Percentiles rank a stretch among this genome's conserved stretches.
phyloP scores from a whole-genome alignment of 306 rosid genomes.

The Macrotyloma uniflorum region DNA sequence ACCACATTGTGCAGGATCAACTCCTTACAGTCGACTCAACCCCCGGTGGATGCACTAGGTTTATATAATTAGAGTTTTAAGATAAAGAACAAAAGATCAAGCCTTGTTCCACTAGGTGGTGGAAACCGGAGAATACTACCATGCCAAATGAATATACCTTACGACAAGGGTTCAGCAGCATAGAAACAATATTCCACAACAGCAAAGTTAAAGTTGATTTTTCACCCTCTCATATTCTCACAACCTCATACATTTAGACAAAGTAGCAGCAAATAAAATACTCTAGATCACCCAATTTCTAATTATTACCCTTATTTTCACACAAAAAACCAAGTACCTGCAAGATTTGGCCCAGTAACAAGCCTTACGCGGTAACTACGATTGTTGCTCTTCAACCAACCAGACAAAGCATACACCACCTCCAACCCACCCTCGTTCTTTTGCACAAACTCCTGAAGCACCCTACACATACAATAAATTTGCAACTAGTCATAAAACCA shows the following conservation, averaged over 20 bases:
- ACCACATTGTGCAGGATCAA: background rate
- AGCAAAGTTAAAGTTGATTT: constrained; percentile 9
- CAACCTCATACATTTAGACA: background rate
- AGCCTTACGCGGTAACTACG: constrained; percentile 80
- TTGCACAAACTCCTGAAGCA: constrained; percentile 84
- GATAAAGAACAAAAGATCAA: background rate
- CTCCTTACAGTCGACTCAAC: background rate
- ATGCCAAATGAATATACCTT: background rate
- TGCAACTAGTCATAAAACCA: constrained; percentile 30
- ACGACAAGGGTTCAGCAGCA: background rate
- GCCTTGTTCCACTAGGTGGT: background rate
- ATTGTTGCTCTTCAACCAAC: constrained; percentile 75
- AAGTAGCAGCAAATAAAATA: background rate
- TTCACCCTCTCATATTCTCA: background rate
- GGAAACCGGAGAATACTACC: background rate
- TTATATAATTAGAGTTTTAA: background rate
- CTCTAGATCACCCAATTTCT: background rate
- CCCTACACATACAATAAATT: constrained; percentile 52
- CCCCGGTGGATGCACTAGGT: background rate
- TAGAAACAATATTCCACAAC: background rate
- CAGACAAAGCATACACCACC: constrained; percentile 83
- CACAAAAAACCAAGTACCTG: constrained; percentile 48
- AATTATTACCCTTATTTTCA: background rate
- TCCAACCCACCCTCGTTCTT: constrained; percentile 69
- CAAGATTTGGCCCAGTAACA: constrained; percentile 69